Percentiles rank a stretch among this genome's conserved stretches.
Evolutionary conservation across 1,284 basidiomycete genomes (phyloP).

Genomic region (Fomes fomentarius): DNA sequence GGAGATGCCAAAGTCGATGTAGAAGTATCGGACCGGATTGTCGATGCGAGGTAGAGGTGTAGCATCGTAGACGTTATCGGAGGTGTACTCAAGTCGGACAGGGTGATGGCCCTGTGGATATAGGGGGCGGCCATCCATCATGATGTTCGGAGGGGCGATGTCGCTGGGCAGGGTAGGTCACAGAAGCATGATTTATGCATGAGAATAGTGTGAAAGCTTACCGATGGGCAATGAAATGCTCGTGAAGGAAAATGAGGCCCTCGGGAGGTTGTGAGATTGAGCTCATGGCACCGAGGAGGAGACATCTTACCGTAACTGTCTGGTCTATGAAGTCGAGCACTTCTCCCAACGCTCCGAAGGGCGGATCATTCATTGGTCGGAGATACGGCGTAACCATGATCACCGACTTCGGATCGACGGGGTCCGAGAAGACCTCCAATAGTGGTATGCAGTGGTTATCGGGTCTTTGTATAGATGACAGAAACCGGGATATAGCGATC

Average conservation of each 20-base stretch:
- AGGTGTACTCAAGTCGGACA: not conserved
- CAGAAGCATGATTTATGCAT: not conserved
- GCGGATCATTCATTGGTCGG: slow-evolving; percentile 26
- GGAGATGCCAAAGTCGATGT: slow-evolving; percentile 34
- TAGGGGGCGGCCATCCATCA: slow-evolving; percentile 32
- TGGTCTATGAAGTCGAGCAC: slow-evolving; percentile 32
- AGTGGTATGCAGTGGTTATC: slow-evolving; percentile 25
- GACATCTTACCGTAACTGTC: slow-evolving; percentile 26
- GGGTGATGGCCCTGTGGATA: slow-evolving; percentile 34
- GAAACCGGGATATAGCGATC: slow-evolving; percentile 9
- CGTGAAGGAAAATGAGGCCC: slow-evolving; percentile 33
- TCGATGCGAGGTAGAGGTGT: slow-evolving; percentile 13
- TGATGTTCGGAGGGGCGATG: slow-evolving; percentile 31
- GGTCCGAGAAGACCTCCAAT: slow-evolving; percentile 24
- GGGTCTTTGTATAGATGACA: slow-evolving; percentile 3
- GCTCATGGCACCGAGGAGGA: not conserved
- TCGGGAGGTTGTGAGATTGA: not conserved
- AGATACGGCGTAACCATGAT: slow-evolving; percentile 33
- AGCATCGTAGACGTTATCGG: slow-evolving; percentile 11
- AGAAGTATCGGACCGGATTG: slow-evolving; percentile 27
- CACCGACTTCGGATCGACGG: not conserved
- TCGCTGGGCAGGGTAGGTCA: slow-evolving; percentile 21
- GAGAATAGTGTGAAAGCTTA: not conserved
- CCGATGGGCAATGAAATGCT: slow-evolving; percentile 31
- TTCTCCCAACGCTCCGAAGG: slow-evolving; percentile 27